Evolutionary conservation across 768 basidiomycete genomes (phyloP).

Genomic region (Trametes maxima): DNA sequence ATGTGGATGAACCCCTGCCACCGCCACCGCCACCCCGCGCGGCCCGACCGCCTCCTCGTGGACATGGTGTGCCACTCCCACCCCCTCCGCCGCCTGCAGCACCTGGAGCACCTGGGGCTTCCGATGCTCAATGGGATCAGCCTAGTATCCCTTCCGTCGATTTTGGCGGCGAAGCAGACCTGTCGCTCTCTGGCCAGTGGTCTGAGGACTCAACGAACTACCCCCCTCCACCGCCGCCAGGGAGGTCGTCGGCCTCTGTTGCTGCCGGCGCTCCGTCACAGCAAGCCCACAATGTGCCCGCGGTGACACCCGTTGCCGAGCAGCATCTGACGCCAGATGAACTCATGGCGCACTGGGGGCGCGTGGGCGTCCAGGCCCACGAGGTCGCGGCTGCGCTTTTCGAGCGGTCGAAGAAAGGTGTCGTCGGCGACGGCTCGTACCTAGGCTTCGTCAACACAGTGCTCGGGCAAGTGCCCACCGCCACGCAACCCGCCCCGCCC

Average conservation of each 20-base stretch:
- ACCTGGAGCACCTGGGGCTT: constrained; percentile 35
- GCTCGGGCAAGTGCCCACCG: constrained; percentile 66
- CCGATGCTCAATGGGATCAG: constrained; percentile 62
- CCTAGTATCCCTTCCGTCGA: constrained; percentile 60
- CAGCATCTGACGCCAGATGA: constrained; percentile 58
- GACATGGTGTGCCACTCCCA: constrained; percentile 37
- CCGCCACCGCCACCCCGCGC: constrained; percentile 49
- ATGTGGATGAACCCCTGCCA: constrained; percentile 37
- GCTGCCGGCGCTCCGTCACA: background rate
- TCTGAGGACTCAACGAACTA: constrained; percentile 55
- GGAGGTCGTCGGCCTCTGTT: constrained; percentile 23
- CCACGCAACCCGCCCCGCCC: constrained; percentile 42
- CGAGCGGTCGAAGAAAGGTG: constrained; percentile 74
- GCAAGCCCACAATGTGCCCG: background rate
- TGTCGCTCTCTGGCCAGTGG: constrained; percentile 59
- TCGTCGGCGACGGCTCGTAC: constrained; percentile 86
- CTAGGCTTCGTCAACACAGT: constrained; percentile 75
- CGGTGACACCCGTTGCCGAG: constrained; percentile 3
- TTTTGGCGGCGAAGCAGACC: constrained; percentile 50
- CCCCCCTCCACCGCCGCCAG: constrained; percentile 34
- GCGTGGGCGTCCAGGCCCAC: constrained; percentile 74
- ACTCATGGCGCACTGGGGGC: constrained; percentile 67
- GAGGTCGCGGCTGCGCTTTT: constrained; percentile 67
- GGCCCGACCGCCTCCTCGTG: constrained; percentile 36
- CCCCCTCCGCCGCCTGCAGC: constrained; percentile 43